A percentile compares a stretch with the other conserved stretches of the same genome.
phyloP scores from a whole-genome alignment of 208 protist species.

The Paratrypanosoma confusum region DNA sequence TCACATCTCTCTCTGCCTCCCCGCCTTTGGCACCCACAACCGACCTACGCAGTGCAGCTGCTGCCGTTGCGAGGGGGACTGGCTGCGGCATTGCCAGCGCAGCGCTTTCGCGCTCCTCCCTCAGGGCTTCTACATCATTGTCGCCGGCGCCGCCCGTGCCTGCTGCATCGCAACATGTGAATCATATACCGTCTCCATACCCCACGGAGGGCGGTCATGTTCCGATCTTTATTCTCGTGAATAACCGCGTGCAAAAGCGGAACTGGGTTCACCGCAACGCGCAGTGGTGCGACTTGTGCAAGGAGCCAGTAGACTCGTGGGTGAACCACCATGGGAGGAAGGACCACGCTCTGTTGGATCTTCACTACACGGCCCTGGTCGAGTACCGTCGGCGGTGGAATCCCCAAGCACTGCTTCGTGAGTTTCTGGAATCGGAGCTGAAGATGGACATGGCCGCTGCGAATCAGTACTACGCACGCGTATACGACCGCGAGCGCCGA shows the following conservation, averaged over 20 bases:
- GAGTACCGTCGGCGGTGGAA: conserved; percentile 76
- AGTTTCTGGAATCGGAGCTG: conserved; percentile 36
- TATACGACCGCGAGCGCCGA: conserved; percentile 48
- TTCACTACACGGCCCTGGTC: conserved; percentile 75
- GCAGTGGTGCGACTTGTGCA: conserved; percentile 86
- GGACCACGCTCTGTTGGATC: conserved; percentile 81
- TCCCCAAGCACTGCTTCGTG: conserved; percentile 40
- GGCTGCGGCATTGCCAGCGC: too few relatives aligned
- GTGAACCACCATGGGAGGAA: conserved; percentile 81
- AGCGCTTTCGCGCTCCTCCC: too few relatives aligned
- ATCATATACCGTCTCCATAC: conserved; percentile 44
- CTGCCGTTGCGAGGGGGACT: too few relatives aligned
- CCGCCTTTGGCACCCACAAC: too few relatives aligned
- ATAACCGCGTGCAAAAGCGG: conserved; percentile 74
- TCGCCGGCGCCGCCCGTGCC: too few relatives aligned
- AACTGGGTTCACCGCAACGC: conserved; percentile 77
- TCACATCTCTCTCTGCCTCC: too few relatives aligned
- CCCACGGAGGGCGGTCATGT: conserved; percentile 72
- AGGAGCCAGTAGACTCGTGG: conserved; percentile 77
- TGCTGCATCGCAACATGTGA: too few relatives aligned
- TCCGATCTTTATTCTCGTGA: conserved; percentile 74
- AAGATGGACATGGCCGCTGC: conserved; percentile 35
- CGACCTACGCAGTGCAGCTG: too few relatives aligned
- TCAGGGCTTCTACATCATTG: too few relatives aligned
- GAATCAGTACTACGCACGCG: conserved; percentile 32